Evolutionary conservation across 2,329 filamentous ascomycete species (phyloP).

Genomic region (Trichothecium sympodiale): DNA sequence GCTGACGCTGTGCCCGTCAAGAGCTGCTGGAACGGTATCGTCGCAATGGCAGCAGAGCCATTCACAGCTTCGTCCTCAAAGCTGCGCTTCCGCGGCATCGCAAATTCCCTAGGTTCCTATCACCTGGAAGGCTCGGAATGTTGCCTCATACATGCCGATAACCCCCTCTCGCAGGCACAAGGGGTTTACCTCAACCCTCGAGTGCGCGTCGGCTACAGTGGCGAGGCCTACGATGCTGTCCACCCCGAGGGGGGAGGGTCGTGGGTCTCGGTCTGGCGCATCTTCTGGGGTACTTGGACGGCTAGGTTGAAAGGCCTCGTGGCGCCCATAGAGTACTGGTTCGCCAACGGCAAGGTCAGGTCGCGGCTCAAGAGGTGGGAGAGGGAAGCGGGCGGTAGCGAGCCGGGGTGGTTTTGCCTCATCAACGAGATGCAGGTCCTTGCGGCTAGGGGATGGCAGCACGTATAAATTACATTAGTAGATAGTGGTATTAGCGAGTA

Average conservation of each 20-base stretch:
- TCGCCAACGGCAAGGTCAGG: slow-evolving; percentile 14
- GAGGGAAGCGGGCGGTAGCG: slow-evolving; percentile 21
- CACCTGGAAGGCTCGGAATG: slow-evolving; percentile 72
- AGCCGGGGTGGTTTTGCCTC: slow-evolving; percentile 39
- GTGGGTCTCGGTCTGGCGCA: slow-evolving; percentile 37
- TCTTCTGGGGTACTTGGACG: slow-evolving; percentile 45
- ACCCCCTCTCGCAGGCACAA: slow-evolving; percentile 37
- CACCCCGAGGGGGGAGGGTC: slow-evolving; percentile 21
- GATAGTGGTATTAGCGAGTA: no score
- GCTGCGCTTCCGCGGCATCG: slow-evolving; percentile 52
- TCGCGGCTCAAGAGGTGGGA: slow-evolving; percentile 27
- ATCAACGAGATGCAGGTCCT: slow-evolving; percentile 53
- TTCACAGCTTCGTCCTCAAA: slow-evolving; percentile 1
- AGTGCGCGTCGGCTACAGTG: slow-evolving; percentile 56
- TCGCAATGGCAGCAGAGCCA: slow-evolving; percentile 12
- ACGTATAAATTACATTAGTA: no score
- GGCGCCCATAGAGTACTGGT: slow-evolving; percentile 17
- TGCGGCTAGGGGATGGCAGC: slow-evolving; percentile 45
- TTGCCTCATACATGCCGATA: slow-evolving; percentile 67
- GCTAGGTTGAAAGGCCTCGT: slow-evolving; percentile 37
- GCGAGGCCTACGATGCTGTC: slow-evolving; percentile 37
- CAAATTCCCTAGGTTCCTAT: slow-evolving; percentile 46
- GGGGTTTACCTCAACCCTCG: slow-evolving; percentile 60
- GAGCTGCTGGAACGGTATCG: slow-evolving; percentile 35
- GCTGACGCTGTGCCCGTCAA: slow-evolving; percentile 30